Evolutionary conservation across 345 rosid genomes (phyloP).

Genomic region (Camelina neglecta): DNA sequence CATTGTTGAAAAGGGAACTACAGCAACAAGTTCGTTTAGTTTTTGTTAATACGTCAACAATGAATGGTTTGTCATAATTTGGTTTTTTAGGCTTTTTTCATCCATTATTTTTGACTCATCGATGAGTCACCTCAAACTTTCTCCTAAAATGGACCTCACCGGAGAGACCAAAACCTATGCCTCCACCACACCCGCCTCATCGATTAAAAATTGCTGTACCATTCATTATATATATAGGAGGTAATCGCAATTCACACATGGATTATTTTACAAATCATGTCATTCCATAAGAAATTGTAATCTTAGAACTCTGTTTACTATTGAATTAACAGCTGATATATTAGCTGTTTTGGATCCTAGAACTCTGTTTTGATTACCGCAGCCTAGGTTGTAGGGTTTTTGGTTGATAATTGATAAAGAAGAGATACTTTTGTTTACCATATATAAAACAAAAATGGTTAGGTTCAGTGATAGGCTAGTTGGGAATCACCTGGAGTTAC

Average conservation of each 20-base stretch:
- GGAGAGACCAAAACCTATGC: constrained; percentile 37
- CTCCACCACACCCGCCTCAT: background rate
- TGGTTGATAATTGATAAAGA: background rate
- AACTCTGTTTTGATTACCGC: background rate
- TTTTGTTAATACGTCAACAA: background rate
- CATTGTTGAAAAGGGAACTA: background rate
- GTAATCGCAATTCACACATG: background rate
- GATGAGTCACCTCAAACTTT: background rate
- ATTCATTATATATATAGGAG: too few species aligned
- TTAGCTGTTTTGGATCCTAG: background rate
- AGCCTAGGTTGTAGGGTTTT: background rate
- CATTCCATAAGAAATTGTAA: background rate
- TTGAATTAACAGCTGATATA: background rate
- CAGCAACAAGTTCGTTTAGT: background rate
- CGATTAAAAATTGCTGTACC: background rate
- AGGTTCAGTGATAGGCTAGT: background rate
- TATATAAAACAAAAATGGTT: background rate
- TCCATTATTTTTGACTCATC: too few species aligned
- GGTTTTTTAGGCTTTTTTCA: too few species aligned
- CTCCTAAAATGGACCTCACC: constrained; percentile 30
- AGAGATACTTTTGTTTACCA: background rate
- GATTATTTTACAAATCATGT: background rate
- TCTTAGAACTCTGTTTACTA: too few species aligned
- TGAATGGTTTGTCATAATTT: background rate
- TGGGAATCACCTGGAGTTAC: too few species aligned